Evolutionary conservation across 2,329 filamentous ascomycete genomes (phyloP).

Genomic region (Hypocrella siamensis): DNA sequence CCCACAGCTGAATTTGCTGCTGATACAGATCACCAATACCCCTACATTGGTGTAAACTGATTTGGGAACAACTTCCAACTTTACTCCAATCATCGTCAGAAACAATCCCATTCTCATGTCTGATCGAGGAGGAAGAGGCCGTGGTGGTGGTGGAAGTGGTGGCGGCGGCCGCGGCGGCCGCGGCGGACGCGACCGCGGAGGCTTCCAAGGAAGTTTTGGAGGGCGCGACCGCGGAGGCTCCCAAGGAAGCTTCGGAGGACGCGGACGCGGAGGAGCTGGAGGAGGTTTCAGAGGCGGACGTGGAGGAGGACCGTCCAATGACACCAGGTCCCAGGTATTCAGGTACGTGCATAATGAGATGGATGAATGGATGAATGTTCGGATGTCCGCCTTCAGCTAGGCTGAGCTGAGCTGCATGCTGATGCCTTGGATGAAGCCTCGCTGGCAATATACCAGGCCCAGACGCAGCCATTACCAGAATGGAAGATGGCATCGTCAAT

Average conservation of each 20-base stretch:
- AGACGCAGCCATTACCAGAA: constrained; percentile 13
- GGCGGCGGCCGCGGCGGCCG: constrained; percentile 4
- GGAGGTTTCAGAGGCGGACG: constrained; percentile 5
- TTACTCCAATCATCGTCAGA: neutral
- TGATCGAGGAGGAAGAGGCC: constrained; percentile 12
- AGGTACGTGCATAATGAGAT: too few relatives aligned
- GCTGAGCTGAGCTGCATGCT: neutral
- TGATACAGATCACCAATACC: neutral
- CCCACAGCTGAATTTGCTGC: too few relatives aligned
- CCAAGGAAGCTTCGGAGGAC: constrained; percentile 7
- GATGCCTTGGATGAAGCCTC: constrained; percentile 8
- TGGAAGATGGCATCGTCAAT: constrained; percentile 25
- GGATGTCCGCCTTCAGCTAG: too few relatives aligned
- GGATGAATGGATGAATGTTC: too few relatives aligned
- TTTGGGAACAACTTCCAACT: too few relatives aligned
- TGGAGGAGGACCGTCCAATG: constrained; percentile 10
- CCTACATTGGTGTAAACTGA: neutral
- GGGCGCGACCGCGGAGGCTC: neutral
- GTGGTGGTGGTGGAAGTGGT: constrained; percentile 1
- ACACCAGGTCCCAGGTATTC: constrained; percentile 7
- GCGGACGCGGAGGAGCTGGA: constrained; percentile 4
- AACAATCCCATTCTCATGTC: constrained; percentile 8
- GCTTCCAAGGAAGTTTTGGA: constrained; percentile 3
- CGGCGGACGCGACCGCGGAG: constrained; percentile 5
- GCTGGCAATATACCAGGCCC: constrained; percentile 7